Percentiles rank a stretch among this genome's conserved stretches.
Evolutionary conservation across 495 filamentous ascomycete genomes (phyloP).

Genomic region (Xylaria sp.): DNA sequence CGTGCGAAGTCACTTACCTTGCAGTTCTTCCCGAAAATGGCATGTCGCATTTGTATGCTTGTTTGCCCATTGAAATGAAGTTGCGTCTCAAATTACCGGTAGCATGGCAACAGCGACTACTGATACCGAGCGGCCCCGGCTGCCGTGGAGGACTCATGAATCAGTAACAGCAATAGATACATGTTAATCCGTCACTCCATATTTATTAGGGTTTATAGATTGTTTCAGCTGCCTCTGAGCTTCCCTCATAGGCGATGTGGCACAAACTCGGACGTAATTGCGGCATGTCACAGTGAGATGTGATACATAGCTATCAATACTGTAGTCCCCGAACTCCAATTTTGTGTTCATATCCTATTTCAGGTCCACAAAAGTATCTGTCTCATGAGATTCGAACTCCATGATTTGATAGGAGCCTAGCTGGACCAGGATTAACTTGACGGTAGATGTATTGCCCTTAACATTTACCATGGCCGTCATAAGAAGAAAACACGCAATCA

Average conservation of each 20-base stretch:
- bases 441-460: background rate
- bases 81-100: background rate
- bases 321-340: background rate
- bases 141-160: background rate
- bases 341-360: background rate
- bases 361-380: background rate
- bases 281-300: background rate
- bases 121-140: background rate
- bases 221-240: background rate
- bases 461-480: background rate
- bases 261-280: background rate
- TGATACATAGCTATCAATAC: background rate
- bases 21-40: background rate
- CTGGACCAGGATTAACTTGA: background rate
- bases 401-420: background rate
- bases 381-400: background rate
- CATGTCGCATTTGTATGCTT: background rate
- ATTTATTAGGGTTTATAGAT: background rate
- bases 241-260: background rate
- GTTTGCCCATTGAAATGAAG: no score
- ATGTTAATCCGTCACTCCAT: background rate
- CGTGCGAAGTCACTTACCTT: background rate
- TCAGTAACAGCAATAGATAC: background rate
- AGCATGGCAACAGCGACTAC: background rate
- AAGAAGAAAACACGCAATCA: background rate